Conservation (phyloP, 805 yeast genomes). For the Yarrowia hollandica region DNA sequence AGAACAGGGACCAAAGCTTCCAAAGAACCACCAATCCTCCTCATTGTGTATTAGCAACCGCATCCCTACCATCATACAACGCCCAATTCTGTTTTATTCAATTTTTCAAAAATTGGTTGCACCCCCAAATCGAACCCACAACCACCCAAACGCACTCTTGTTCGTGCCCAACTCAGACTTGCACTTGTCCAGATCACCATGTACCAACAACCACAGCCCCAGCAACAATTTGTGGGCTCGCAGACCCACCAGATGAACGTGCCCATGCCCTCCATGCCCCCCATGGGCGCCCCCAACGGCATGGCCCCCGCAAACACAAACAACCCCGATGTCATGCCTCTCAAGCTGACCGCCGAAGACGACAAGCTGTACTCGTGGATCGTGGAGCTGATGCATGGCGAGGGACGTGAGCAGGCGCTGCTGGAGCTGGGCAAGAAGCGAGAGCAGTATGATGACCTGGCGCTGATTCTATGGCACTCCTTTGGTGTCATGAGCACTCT, state of each 20-base stretch:
- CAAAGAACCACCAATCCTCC: no score
- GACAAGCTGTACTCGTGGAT: slow-evolving; percentile 89
- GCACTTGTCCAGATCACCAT: not conserved
- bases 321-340: slow-evolving; percentile 19
- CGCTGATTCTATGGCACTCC: slow-evolving; percentile 90
- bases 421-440: slow-evolving; percentile 90
- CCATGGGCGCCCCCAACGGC: not conserved
- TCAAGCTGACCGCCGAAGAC: slow-evolving; percentile 49
- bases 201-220: slow-evolving; percentile 7
- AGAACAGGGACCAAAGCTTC: no score
- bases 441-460: slow-evolving; percentile 92
- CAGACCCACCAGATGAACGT: slow-evolving; percentile 1
- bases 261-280: not conserved
- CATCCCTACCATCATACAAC: no score
- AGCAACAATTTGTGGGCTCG: no score
- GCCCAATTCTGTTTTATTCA: no score
- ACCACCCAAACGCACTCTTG: not conserved
- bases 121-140: not conserved
- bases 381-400: slow-evolving; percentile 83
- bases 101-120: no score
- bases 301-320: not conserved
- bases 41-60: no score
- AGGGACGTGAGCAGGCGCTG: slow-evolving; percentile 88
- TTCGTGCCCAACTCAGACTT: not conserved
- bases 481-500: slow-evolving; percentile 94